phyloP scores from a whole-genome alignment of 805 yeast genomes.

The Suhomyces sp. region DNA sequence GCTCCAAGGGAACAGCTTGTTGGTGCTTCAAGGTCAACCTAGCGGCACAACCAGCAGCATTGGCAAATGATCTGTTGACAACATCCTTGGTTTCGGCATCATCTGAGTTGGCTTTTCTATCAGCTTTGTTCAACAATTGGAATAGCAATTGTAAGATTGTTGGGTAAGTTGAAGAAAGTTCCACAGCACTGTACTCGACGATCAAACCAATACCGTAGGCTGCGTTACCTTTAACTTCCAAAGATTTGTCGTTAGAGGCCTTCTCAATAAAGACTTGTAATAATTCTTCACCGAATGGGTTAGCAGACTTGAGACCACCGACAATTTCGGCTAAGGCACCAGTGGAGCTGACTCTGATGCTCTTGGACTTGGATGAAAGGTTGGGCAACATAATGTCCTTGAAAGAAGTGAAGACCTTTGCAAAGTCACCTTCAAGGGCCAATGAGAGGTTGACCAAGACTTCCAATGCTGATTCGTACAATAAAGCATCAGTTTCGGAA shows the following conservation, averaged over 20 bases:
- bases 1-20: conserved; percentile 66
- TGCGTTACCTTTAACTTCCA: conserved; percentile 90
- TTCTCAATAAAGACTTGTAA: conserved; percentile 66
- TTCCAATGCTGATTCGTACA: conserved; percentile 83
- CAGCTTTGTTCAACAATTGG: conserved; percentile 71
- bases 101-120: conserved; percentile 49
- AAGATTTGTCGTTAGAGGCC: conserved; percentile 69
- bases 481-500: conserved; percentile 54
- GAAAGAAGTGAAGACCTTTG: conserved; percentile 67
- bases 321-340: conserved; percentile 92
- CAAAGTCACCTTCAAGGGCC: conserved; percentile 78
- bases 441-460: conserved; percentile 73
- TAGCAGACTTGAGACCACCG: conserved; percentile 62
- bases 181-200: conserved; percentile 52
- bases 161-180: conserved; percentile 62
- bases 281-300: conserved; percentile 69
- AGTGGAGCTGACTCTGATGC: conserved; percentile 71
- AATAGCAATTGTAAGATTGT: conserved; percentile 71
- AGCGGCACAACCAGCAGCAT: conserved; percentile 96
- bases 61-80: conserved; percentile 81
- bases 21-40: conserved; percentile 79
- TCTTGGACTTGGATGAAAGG: conserved; percentile 57
- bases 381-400: conserved; percentile 59
- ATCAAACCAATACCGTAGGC: conserved; percentile 93
- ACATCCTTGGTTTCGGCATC: conserved; percentile 79